Conservation (phyloP, 176 grass and related monocot genomes). For the Puccinellia tenuiflora region DNA sequence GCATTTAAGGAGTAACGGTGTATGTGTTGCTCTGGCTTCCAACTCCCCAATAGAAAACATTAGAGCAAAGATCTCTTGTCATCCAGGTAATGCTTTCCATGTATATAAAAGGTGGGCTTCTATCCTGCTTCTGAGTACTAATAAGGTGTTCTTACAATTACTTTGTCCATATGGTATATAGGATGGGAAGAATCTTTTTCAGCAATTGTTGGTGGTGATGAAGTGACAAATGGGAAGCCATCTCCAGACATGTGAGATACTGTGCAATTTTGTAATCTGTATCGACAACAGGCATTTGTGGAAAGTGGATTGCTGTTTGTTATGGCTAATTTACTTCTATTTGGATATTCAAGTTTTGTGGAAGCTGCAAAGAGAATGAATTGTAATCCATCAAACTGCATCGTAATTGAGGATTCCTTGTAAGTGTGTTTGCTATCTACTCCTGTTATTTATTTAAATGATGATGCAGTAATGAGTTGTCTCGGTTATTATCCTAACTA, state of each 20-base stretch:
- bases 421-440: conserved; percentile 31
- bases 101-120: not conserved
- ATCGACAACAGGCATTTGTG: not conserved
- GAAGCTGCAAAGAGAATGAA: conserved; percentile 94
- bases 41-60: conserved; percentile 84
- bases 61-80: conserved; percentile 71
- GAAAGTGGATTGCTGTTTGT: not conserved
- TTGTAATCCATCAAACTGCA: conserved; percentile 56
- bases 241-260: conserved; percentile 76
- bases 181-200: conserved; percentile 83
- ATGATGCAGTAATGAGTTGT: not conserved
- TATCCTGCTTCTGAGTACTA: not conserved
- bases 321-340: not conserved
- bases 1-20: conserved; percentile 58
- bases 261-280: not conserved
- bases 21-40: conserved; percentile 75
- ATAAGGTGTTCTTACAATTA: not conserved
- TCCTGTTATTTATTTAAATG: not conserved
- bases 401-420: conserved; percentile 93
- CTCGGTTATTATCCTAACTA: not conserved
- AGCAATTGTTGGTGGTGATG: conserved; percentile 79
- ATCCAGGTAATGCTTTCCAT: conserved; percentile 47
- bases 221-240: conserved; percentile 75
- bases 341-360: conserved; percentile 57
- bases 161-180: conserved; percentile 14